These are phyloP conservation scores for Fraxinus dipetala DNA, from an alignment of 305 asterid species.

Conservation along the genomic window DNA sequence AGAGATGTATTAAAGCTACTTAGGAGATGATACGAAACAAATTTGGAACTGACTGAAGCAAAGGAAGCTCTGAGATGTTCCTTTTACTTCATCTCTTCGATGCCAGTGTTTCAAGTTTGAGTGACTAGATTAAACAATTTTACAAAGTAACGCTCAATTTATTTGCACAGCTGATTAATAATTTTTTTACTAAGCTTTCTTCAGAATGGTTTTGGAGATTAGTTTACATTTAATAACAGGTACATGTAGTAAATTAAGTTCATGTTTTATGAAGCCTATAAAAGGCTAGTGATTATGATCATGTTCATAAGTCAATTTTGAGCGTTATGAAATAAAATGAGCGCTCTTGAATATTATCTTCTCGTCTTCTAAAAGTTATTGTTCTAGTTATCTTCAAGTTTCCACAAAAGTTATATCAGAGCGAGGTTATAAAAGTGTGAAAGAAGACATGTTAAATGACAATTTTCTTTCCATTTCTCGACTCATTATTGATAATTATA, in stretches of 20 bases:
- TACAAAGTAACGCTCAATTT: background rate
- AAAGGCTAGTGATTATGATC: too few relatives aligned
- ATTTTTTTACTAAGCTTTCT: background rate
- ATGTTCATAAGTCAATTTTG: too few relatives aligned
- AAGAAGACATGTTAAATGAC: too few relatives aligned
- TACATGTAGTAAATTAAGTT: too few relatives aligned
- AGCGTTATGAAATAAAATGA: background rate
- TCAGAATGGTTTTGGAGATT: background rate
- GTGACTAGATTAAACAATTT: background rate
- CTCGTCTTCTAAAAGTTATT: too few relatives aligned
- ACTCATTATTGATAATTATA: too few relatives aligned
- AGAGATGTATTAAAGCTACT: constrained; percentile 82
- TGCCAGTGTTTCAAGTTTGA: background rate
- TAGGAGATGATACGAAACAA: constrained; percentile 35
- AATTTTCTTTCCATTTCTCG: too few relatives aligned
- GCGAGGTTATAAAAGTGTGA: too few relatives aligned
- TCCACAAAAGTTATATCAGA: too few relatives aligned
- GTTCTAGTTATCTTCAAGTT: too few relatives aligned
- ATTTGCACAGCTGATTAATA: background rate
- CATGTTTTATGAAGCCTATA: too few relatives aligned
- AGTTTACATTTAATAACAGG: too few relatives aligned
- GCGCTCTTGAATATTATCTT: background rate
- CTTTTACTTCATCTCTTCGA: background rate
- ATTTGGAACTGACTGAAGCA: background rate
- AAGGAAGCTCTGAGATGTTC: background rate